Conservation (phyloP, 306 rosid genomes). For the Gillenia trifoliata region DNA sequence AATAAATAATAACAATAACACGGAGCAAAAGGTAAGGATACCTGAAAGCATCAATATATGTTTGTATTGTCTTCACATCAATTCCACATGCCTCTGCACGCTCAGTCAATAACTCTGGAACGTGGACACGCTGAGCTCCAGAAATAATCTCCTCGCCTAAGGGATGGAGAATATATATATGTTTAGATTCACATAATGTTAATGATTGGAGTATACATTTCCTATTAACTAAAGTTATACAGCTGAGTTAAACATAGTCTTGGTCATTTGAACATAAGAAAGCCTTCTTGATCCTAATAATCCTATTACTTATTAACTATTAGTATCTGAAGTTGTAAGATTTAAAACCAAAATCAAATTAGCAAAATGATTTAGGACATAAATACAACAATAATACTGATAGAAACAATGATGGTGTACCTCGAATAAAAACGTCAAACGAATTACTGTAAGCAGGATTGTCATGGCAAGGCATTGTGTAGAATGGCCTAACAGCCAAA, state of each 20-base stretch:
- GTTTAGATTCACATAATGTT: neutral
- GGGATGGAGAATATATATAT: neutral
- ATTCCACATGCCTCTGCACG: constrained; percentile 80
- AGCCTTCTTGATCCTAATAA: too few relatives aligned
- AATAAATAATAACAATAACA: neutral
- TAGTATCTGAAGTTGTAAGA: neutral
- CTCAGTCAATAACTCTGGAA: constrained; percentile 61
- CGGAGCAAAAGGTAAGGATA: constrained; percentile 9
- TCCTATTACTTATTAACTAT: too few relatives aligned
- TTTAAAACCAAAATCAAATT: neutral
- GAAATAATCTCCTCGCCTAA: constrained; percentile 97
- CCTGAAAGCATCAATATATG: constrained; percentile 93
- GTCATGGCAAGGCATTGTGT: constrained; percentile 93
- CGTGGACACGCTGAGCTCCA: constrained; percentile 91
- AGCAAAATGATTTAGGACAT: neutral
- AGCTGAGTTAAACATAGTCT: too few relatives aligned
- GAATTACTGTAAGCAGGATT: constrained; percentile 76
- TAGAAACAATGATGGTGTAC: constrained; percentile 32
- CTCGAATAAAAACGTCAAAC: constrained; percentile 93
- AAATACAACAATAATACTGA: neutral
- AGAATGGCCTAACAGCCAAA: constrained; percentile 83
- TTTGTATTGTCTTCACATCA: constrained; percentile 61
- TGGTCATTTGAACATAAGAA: too few relatives aligned
- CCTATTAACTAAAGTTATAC: too few relatives aligned
- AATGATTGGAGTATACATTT: neutral